Percentiles rank a stretch among this genome's conserved stretches.
Conservation (phyloP, 129 eudicot species). For the Sambucus nigra region DNA sequence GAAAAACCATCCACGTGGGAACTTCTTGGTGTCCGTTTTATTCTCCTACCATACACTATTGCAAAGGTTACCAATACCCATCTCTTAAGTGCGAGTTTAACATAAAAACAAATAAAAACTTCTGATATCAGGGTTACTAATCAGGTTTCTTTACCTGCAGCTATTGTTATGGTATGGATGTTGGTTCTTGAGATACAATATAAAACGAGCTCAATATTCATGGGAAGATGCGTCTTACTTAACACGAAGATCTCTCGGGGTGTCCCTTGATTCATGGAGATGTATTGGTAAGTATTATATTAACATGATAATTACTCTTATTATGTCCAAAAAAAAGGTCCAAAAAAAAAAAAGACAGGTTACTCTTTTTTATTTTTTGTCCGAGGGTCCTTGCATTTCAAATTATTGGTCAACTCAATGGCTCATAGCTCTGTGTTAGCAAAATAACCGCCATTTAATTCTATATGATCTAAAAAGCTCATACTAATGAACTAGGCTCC, state of each 20-base stretch:
- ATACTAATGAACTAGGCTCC: no score
- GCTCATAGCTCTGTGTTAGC: no score
- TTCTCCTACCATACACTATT: conserved; percentile 80
- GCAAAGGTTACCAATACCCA: conserved; percentile 46
- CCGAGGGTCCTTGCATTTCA: no score
- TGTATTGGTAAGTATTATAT: conserved; percentile 44
- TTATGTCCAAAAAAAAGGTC: no score
- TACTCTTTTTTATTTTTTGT: no score
- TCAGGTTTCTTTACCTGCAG: conserved; percentile 27
- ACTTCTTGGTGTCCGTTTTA: conserved; percentile 71
- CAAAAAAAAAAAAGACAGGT: no score
- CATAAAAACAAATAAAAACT: no score
- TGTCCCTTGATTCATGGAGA: conserved; percentile 61
- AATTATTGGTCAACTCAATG: no score
- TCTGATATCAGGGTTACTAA: conserved; percentile 5
- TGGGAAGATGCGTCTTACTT: conserved; percentile 94
- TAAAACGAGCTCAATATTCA: conserved; percentile 65
- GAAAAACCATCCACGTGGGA: conserved; percentile 91
- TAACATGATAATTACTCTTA: no score
- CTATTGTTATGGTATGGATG: conserved; percentile 61
- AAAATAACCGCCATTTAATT: no score
- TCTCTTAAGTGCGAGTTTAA: neutral
- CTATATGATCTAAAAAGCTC: no score
- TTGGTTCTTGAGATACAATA: conserved; percentile 89
- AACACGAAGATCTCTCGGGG: conserved; percentile 74